Evolutionary conservation across 495 filamentous ascomycete genomes (phyloP), one percentile per base, ranked within the genome.

Genomic region (Daldinia concentrica): DNA sequence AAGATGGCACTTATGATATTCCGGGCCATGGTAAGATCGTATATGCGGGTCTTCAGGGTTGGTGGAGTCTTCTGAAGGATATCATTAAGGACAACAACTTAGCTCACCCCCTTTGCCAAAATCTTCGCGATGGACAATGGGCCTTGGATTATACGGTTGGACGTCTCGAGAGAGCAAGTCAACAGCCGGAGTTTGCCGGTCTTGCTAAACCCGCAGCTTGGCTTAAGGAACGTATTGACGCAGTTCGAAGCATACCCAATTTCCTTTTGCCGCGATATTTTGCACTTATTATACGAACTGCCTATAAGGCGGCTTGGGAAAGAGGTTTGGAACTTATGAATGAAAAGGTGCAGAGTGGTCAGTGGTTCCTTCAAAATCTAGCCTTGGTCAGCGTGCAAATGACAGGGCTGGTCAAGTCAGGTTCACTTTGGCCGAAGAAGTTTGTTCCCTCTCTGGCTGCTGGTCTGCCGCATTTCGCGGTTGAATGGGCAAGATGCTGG

Each of bases 1-100:
- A 88, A 64, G 92, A 98, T 81, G 96, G 96, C 1, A 89, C 90
- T 0, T 99, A 98, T 78, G 86, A 83, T 54, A 92, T 99, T 69
- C 95, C 96, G 9, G 88, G 89, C 0, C 82, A 92, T 73, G 96
- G 94, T 4, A 85, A 91, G 54, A 84, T 97, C 45, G 92, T 98
- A 17, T 99, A 99, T 79, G 94, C 96, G 63, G 96, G 96, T 51
- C 86, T 99, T 29, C 96, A 99, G 78, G 96, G 96, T 14, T 99
- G 95, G 95, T 98, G 94, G 95, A 98, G 93, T 77, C 83, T 97
- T 6, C 84, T 99, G 43, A 90, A 92, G 71, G 84, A 91, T 65
- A 89, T 98, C 68, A 92, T 98, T 79, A 86, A 84, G 41, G 89
- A 95, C 64, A 99, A 99, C 75, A 85, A 99, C 77, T 87, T 99